Base-by-base conservation (phyloP, 2,329 filamentous ascomycete genomes). In the Nothophaeocryptopus gaeumannii region DNA sequence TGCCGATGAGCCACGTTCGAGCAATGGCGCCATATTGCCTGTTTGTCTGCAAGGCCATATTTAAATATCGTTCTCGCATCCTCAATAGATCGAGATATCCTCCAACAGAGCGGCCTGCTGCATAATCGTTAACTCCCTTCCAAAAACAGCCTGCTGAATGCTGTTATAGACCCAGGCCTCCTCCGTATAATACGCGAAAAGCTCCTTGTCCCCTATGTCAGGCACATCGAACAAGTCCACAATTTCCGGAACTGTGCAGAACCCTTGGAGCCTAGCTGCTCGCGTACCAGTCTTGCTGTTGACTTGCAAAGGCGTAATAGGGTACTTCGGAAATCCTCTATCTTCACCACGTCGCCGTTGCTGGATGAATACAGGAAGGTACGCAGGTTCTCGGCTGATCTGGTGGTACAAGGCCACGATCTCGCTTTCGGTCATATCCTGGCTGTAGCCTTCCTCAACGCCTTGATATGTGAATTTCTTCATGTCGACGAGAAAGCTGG, bases 41-140 rank as follows among this genome's bases (percentile, higher is more conserved):
- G 38, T 16, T 29, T 29, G n/a, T n/a, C n/a, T n/a, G n/a, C 20
- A 29, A 12, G 26, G 31, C 13, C n/a, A 16, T 40, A 14, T 26
- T 16, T 40, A 16, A 20, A 40, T 40, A 9, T n/a, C 38, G 20
- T 13, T 39, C 5, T 10, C 31, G 8, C 29, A 10, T 20, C 14
- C 34, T 49, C 33, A 38, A 14, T 43, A 43, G 12, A 43, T 29
- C 14, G 32, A 34, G 38, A 49, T 45, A 16, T 50, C 36, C 13
- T 45, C 42, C n/a, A 50, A 32, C 13, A 50, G 12, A n/a, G 47
- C 47, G 14, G 47, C 46, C 20, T 37, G 40, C 11, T 45, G 36
- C 13, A 41, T 12, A 30, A 45, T 15, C 8, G 20, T 40, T 3
- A 50, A 16, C 29, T 39, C 9, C n/a, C 30, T 37, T 31, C 42